Evolutionary conservation across 2,329 filamentous ascomycete genomes (phyloP).

Genomic region (Tolypocladium guangdongense): DNA sequence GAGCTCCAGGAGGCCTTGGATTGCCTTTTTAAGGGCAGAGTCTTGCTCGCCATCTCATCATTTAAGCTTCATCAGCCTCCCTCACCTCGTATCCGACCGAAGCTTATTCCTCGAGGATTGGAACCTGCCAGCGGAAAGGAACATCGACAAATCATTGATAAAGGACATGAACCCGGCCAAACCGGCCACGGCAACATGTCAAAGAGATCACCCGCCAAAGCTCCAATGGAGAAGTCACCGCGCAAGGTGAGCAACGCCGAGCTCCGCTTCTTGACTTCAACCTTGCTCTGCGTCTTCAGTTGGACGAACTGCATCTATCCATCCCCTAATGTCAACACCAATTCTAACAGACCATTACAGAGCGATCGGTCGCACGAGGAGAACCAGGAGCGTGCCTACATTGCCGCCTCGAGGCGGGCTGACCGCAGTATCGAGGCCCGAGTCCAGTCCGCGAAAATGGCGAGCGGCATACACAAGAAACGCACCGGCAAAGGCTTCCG

Average conservation of each 20-base stretch:
- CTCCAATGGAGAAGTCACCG: not conserved
- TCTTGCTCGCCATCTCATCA: not conserved
- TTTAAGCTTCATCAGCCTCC: not conserved
- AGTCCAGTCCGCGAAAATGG: slow-evolving; percentile 74
- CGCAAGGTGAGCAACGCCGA: not conserved
- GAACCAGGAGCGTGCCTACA: slow-evolving; percentile 81
- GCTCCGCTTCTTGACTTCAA: too few relatives aligned
- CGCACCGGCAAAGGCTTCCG: slow-evolving; percentile 73
- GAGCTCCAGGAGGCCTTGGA: not conserved
- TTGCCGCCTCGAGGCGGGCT: slow-evolving; percentile 77
- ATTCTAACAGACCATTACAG: slow-evolving; percentile 22
- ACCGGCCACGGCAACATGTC: not conserved
- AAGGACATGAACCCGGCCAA: not conserved
- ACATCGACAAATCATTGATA: too few relatives aligned
- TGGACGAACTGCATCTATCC: not conserved
- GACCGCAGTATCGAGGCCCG: slow-evolving; percentile 82
- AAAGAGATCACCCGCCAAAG: not conserved
- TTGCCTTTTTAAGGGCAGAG: not conserved
- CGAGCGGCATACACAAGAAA: slow-evolving; percentile 84
- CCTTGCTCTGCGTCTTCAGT: not conserved
- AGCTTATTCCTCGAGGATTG: not conserved
- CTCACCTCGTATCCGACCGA: not conserved
- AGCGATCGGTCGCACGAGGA: slow-evolving; percentile 69
- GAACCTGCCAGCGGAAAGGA: too few relatives aligned
- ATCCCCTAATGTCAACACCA: too few relatives aligned